These are phyloP conservation scores for Botrytis paeoniae DNA, from an alignment of 2,329 filamentous ascomycete genomes.

Conservation along the genomic window DNA sequence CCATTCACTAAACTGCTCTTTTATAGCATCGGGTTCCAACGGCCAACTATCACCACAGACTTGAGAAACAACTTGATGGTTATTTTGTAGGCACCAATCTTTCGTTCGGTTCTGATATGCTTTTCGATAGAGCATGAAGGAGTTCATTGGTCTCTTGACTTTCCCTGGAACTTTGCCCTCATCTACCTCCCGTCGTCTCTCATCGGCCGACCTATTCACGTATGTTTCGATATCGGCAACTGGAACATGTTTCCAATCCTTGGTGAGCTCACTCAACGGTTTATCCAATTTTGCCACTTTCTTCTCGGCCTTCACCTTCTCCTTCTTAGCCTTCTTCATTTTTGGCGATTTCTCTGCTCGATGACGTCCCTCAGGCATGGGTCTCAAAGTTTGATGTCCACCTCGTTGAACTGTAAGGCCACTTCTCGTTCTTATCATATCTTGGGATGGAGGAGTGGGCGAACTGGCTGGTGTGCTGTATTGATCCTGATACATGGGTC, in stretches of 20 bases:
- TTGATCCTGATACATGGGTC: slow-evolving; percentile 36
- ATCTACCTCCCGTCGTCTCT: slow-evolving; percentile 64
- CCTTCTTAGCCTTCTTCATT: slow-evolving; percentile 40
- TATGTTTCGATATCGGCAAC: slow-evolving; percentile 77
- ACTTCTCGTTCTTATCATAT: slow-evolving; percentile 35
- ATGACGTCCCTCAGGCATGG: slow-evolving; percentile 33
- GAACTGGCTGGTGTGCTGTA: slow-evolving; percentile 54
- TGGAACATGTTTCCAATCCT: slow-evolving; percentile 56
- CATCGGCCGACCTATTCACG: slow-evolving; percentile 68
- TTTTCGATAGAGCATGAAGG: slow-evolving; percentile 96
- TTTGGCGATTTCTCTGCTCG: slow-evolving; percentile 33
- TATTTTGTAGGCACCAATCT: slow-evolving; percentile 75
- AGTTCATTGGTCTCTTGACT: slow-evolving; percentile 92
- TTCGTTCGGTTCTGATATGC: slow-evolving; percentile 87
- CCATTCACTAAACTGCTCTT: slow-evolving; percentile 72
- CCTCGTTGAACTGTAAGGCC: slow-evolving; percentile 29
- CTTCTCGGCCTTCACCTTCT: slow-evolving; percentile 44
- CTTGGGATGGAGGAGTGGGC: slow-evolving; percentile 43
- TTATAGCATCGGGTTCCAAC: slow-evolving; percentile 69
- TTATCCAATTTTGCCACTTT: slow-evolving; percentile 56
- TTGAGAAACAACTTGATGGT: slow-evolving; percentile 88
- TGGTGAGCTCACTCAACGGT: slow-evolving; percentile 70
- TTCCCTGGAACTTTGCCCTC: slow-evolving; percentile 68
- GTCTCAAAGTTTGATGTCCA: slow-evolving; percentile 29
- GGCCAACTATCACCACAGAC: slow-evolving; percentile 87